A percentile compares a stretch with the other conserved stretches of the same genome.
phyloP scores from a whole-genome alignment of 495 filamentous ascomycete genomes.

The Glarea lozoyensis region DNA sequence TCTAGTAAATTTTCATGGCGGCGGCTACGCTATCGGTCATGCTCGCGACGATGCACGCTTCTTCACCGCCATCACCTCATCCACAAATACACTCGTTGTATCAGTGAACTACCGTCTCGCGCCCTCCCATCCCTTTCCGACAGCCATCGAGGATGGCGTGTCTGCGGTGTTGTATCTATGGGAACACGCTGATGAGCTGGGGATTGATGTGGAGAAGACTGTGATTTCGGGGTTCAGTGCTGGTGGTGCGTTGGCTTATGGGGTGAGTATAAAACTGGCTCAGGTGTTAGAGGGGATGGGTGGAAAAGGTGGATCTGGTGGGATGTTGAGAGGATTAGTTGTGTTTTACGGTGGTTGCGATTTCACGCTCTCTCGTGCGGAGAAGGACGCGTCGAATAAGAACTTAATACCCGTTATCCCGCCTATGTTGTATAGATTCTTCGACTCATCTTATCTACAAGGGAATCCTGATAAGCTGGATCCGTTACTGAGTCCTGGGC shows the following conservation, averaged over 20 bases:
- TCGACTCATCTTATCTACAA: constrained; percentile 73
- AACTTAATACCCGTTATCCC: constrained; percentile 29
- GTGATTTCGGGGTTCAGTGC: constrained; percentile 77
- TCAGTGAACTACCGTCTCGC: constrained; percentile 38
- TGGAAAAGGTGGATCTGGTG: background rate
- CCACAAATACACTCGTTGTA: constrained; percentile 28
- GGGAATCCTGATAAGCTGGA: constrained; percentile 33
- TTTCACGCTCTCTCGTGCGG: constrained; percentile 63
- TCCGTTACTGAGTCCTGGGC: constrained; percentile 53
- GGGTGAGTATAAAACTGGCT: constrained; percentile 58
- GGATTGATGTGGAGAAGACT: constrained; percentile 51
- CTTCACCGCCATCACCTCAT: constrained; percentile 57
- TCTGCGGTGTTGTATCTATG: constrained; percentile 59
- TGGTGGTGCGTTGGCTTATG: constrained; percentile 74
- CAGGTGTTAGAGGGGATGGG: constrained; percentile 18
- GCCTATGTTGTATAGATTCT: constrained; percentile 47
- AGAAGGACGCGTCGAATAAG: constrained; percentile 50
- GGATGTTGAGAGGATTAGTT: constrained; percentile 38
- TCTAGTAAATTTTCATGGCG: constrained; percentile 68
- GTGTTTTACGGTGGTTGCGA: constrained; percentile 79
- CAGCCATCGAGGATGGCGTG: constrained; percentile 42
- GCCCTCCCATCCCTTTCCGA: constrained; percentile 38
- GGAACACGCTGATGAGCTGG: constrained; percentile 39
- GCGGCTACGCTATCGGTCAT: constrained; percentile 64
- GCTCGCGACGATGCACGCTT: constrained; percentile 64